phyloP scores from a whole-genome alignment of 2,329 filamentous ascomycete genomes.

The Pseudocercospora eumusae region DNA sequence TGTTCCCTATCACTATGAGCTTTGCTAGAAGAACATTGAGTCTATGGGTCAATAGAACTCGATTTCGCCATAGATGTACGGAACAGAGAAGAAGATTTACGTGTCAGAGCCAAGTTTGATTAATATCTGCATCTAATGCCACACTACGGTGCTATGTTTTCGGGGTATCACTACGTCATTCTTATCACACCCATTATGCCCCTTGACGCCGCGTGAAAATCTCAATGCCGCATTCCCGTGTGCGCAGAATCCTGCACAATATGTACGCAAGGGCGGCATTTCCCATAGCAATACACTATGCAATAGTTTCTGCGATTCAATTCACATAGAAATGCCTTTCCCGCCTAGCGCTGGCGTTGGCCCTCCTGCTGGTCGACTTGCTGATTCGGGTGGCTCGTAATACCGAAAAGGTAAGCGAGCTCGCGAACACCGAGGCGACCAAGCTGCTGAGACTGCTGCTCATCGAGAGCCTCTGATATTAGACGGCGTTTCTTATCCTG shows the following conservation, averaged over 20 bases:
- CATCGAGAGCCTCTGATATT: slow-evolving; percentile 77
- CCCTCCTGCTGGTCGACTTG: slow-evolving; percentile 27
- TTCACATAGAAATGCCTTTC: neutral
- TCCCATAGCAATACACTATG: neutral
- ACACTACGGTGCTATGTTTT: neutral
- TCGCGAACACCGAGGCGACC: slow-evolving; percentile 67
- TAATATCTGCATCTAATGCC: slow-evolving; percentile 1
- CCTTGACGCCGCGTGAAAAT: neutral
- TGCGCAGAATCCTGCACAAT: neutral
- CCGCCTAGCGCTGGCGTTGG: slow-evolving; percentile 10
- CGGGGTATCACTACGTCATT: slow-evolving; percentile 2
- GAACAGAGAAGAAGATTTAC: neutral
- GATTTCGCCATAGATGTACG: neutral
- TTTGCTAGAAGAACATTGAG: too few relatives aligned
- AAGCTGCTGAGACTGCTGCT: slow-evolving; percentile 67
- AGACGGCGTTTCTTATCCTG: slow-evolving; percentile 77
- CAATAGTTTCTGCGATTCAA: neutral
- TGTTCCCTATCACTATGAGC: too few relatives aligned
- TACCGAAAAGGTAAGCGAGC: slow-evolving; percentile 68
- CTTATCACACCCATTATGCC: neutral
- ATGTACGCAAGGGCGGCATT: neutral
- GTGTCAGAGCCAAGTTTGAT: neutral
- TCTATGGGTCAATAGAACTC: too few relatives aligned
- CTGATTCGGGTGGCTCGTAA: slow-evolving; percentile 34
- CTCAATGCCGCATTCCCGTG: neutral